Evolutionary conservation across 1,284 basidiomycete species (phyloP), one percentile per base, ranked within the genome.

Genomic region (Microbotryomycetes sp.): DNA sequence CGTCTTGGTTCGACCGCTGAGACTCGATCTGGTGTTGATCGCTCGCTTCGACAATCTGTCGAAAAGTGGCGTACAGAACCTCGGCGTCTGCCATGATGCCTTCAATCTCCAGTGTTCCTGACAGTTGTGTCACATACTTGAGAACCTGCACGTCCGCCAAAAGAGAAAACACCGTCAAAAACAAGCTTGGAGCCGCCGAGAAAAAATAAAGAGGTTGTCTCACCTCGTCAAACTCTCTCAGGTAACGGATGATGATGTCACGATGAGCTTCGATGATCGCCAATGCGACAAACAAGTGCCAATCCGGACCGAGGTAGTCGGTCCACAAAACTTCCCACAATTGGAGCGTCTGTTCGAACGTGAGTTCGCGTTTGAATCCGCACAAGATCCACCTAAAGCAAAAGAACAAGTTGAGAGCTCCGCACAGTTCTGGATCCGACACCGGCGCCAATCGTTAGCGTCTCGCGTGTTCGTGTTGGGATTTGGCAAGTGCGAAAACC

Each of bases 281-380:
- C 24, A 99, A 81, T 0, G 93, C 93, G 23, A 97, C 81, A 71
- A 98, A 98, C 3, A 98, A 82, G n/a, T 92, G 84, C 72, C 97
- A 97, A 31, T 86, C 79, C 31, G 82, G 83, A 73, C 86, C 89
- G 76, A 91, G 91, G 72, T 89, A 88, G 71, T 93, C 85, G 5
- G 92, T 92, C 54, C 90, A 96, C n/a, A 96, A 77, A 11, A 91
- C 71, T 75, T 99, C 96, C 96, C 96, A 99, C 7, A 98, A 77
- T 23, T 83, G 81, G 31, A 93, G 78, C 27, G 97, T 88, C 56
- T 94, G 87, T 35, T 88, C 82, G 75, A 97, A 93, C 2, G 85
- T 78, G 75, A 98, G 97, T 75, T 98, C 94, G 63, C 94, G 86
- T 77, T 97, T 97, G 82, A 96, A 97, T 1, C 85, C 79, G 65